Conservation (phyloP, 192 early-diverging fungal genomes). For the Linnemannia schmuckeri region DNA sequence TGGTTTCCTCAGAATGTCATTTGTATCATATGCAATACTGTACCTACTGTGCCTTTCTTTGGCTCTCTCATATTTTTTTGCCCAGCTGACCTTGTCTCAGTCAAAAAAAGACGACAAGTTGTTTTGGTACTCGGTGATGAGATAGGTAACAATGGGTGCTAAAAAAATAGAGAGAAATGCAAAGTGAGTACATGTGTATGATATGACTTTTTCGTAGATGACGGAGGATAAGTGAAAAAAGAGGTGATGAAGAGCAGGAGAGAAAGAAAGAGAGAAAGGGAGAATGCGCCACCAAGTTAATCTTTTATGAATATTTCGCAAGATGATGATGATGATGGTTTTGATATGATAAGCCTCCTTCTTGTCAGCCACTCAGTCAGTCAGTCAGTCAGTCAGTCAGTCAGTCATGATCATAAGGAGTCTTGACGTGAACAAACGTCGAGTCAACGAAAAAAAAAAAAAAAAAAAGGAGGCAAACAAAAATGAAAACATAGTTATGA, state of each 20-base stretch:
- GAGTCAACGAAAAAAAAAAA: too few relatives aligned
- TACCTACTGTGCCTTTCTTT: too few relatives aligned
- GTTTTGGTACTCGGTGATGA: not conserved
- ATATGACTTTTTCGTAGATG: not conserved
- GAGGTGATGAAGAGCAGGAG: not conserved
- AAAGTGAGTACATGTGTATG: not conserved
- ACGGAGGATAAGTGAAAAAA: not conserved
- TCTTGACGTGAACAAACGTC: too few relatives aligned
- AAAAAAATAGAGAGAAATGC: not conserved
- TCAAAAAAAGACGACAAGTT: not conserved
- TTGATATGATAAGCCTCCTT: not conserved
- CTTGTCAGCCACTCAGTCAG: not conserved
- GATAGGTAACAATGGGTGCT: not conserved
- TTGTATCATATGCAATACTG: too few relatives aligned
- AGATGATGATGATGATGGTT: not conserved
- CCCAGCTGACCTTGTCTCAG: conserved; percentile 5
- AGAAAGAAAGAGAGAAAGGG: not conserved
- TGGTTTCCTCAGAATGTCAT: too few relatives aligned
- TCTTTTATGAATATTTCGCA: not conserved
- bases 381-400: not conserved
- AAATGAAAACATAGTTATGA: not conserved
- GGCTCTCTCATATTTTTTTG: not conserved
- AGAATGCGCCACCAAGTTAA: not conserved
- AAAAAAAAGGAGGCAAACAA: not conserved
- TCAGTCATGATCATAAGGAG: not conserved